A percentile compares a stretch with the other conserved stretches of the same genome.
These are phyloP conservation scores for Babesia sp. DNA, from an alignment of 169 alveolate species.

Conservation along the genomic window DNA sequence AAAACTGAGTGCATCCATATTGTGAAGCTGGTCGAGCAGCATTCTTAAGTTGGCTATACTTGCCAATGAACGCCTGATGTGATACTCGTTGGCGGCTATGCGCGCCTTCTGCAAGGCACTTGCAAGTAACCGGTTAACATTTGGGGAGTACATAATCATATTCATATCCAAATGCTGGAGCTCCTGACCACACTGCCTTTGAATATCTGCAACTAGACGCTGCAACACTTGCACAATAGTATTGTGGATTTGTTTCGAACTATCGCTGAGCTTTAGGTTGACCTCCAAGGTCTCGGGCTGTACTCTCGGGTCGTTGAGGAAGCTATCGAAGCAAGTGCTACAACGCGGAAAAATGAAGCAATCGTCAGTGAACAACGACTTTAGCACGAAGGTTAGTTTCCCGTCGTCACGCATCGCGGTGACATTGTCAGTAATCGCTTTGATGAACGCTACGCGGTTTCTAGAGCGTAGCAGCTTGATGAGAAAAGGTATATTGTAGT, in stretches of 20 bases:
- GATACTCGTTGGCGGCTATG: neutral
- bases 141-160: constrained; percentile 39
- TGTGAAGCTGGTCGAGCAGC: constrained; percentile 44
- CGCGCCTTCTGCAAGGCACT: constrained; percentile 31
- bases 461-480: constrained; percentile 43
- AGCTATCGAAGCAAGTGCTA: constrained; percentile 21
- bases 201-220: constrained; percentile 45
- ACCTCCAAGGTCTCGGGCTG: constrained; percentile 67
- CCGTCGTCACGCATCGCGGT: constrained; percentile 17
- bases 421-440: constrained; percentile 54
- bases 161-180: constrained; percentile 54
- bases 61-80: constrained; percentile 15
- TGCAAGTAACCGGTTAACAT: constrained; percentile 18
- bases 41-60: constrained; percentile 33
- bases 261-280: constrained; percentile 35
- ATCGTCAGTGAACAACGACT: constrained; percentile 47
- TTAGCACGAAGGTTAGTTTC: constrained; percentile 40
- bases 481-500: constrained; percentile 58
- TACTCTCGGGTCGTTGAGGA: constrained; percentile 32
- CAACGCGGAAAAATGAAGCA: constrained; percentile 56
- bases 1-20: constrained; percentile 59
- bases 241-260: constrained; percentile 32
- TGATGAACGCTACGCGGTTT: constrained; percentile 60
- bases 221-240: constrained; percentile 49
- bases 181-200: constrained; percentile 25